A percentile compares a stretch with the other conserved stretches of the same genome.
Evolutionary conservation across 75 land plant genomes (phyloP).

Genomic region (Ceratopteris richardii): DNA sequence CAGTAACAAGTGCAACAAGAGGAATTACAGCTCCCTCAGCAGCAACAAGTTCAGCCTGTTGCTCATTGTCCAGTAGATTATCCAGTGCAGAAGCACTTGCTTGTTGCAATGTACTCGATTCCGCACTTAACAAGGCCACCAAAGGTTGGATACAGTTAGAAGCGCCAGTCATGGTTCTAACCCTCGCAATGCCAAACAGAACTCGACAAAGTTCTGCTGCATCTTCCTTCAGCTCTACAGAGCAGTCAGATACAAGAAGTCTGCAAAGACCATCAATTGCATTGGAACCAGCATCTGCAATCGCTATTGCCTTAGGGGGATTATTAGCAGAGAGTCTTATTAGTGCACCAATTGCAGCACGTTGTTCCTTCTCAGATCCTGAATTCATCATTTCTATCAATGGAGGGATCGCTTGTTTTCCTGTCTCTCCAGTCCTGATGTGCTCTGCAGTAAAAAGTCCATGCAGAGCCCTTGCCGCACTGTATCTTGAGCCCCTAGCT

Average conservation of each 20-base stretch:
- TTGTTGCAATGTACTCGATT: constrained; percentile 21
- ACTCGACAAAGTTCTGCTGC: constrained; percentile 57
- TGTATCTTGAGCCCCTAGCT: constrained; percentile 58
- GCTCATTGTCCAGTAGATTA: constrained; percentile 77
- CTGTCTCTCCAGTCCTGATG: constrained; percentile 51
- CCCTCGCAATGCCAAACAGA: constrained; percentile 42
- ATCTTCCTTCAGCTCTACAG: constrained; percentile 57
- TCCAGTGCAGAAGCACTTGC: constrained; percentile 64
- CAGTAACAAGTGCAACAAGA: constrained; percentile 57
- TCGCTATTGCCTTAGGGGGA: constrained; percentile 35
- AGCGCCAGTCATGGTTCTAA: constrained; percentile 38
- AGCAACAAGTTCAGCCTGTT: constrained; percentile 67
- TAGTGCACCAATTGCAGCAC: constrained; percentile 58
- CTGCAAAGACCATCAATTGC: constrained; percentile 47
- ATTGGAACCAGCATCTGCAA: constrained; percentile 51
- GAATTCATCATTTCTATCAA: constrained; percentile 76
- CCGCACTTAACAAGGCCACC: constrained; percentile 36
- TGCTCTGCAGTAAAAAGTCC: constrained; percentile 69
- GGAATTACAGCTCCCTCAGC: constrained; percentile 50
- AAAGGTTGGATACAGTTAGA: constrained; percentile 52
- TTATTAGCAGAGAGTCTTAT: constrained; percentile 41
- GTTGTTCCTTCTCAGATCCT: constrained; percentile 72
- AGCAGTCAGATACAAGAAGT: constrained; percentile 38
- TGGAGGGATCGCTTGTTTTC: constrained; percentile 74
- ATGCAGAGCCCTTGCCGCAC: constrained; percentile 68